These are phyloP conservation scores for Melanogaster broomeanus DNA, from an alignment of 768 basidiomycete species.

Conservation along the genomic window DNA sequence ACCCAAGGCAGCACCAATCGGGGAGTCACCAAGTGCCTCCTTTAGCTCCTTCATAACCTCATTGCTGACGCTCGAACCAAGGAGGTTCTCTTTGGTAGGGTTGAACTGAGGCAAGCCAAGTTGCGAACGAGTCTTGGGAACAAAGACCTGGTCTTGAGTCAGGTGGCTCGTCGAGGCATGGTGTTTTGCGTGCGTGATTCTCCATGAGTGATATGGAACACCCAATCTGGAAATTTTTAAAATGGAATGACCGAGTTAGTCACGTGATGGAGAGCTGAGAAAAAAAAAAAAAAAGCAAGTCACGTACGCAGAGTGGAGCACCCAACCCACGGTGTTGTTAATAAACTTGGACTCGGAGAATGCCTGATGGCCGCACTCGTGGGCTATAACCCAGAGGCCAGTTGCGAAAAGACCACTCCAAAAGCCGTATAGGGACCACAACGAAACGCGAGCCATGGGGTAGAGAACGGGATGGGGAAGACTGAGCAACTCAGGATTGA, in stretches of 20 bases:
- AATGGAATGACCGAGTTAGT: constrained; percentile 10
- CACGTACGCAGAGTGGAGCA: constrained; percentile 85
- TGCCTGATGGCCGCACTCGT: constrained; percentile 96
- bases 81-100: constrained; percentile 61
- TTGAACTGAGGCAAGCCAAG: constrained; percentile 66
- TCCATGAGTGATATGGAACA: constrained; percentile 97
- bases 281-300: constrained; percentile 14
- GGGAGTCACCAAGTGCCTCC: constrained; percentile 92
- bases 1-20: constrained; percentile 62
- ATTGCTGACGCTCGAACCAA: constrained; percentile 63
- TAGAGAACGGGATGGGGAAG: constrained; percentile 66
- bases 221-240: constrained; percentile 64
- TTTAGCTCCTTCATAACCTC: constrained; percentile 72
- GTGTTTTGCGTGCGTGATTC: constrained; percentile 92
- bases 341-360: constrained; percentile 91
- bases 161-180: constrained; percentile 94
- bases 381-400: constrained; percentile 92
- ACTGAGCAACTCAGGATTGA: constrained; percentile 53
- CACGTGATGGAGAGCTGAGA: constrained; percentile 20
- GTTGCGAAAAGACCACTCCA: constrained; percentile 84
- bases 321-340: constrained; percentile 92
- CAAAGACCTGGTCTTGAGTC: constrained; percentile 95
- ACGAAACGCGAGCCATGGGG: constrained; percentile 56
- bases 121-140: constrained; percentile 84
- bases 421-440: constrained; percentile 85